Evolutionary conservation across 805 yeast species (phyloP), one percentile per base, ranked within the genome.

Genomic region (Kodamaea restingae): DNA sequence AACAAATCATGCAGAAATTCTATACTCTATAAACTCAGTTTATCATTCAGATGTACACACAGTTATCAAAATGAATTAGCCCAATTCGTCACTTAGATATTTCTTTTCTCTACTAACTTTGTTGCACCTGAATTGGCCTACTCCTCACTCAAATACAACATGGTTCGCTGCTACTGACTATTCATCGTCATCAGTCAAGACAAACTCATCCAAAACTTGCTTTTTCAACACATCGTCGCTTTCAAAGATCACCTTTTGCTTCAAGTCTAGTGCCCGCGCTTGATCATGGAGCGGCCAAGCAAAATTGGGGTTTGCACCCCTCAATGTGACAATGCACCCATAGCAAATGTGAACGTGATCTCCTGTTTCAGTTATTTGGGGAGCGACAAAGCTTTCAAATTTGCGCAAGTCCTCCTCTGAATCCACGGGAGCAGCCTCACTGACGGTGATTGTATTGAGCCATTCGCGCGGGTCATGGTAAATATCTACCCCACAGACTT

Each of bases 241-340:
- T 7, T 27, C 76, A 4, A 61, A 59, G n/a, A 36, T 35, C 24
- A 44, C 42, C 7, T 38, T 21, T 18, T 43, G 41, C 7, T 38
- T 41, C 12, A 42, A 30, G 9, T 39, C 44, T 15, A 38, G 38
- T 7, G 37, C 45, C 2, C 39, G 31, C 4, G 34, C 32, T 9
- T 18, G 35, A 2, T 45, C 42, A 30, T 51, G 45, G 6, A 72
- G 73, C 52, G 54, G 67, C 62, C 56, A 79, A 28, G 39, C 56
- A 43, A 51, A 61, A 42, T 43, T 59, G 25, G 54, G 55, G 10
- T 32, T 54, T 42, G 35, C 66, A 41, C 46, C 77, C 4, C 78
- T 75, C 39, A 84, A 52, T 8, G 80, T 76, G 2, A 82, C 82
- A 25, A 78, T 69, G 54, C 95, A 86, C 2, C 93, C 95, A 51